These are phyloP conservation scores for Botrytis fabae DNA, from an alignment of 2,329 filamentous ascomycete species.

Conservation along the genomic window DNA sequence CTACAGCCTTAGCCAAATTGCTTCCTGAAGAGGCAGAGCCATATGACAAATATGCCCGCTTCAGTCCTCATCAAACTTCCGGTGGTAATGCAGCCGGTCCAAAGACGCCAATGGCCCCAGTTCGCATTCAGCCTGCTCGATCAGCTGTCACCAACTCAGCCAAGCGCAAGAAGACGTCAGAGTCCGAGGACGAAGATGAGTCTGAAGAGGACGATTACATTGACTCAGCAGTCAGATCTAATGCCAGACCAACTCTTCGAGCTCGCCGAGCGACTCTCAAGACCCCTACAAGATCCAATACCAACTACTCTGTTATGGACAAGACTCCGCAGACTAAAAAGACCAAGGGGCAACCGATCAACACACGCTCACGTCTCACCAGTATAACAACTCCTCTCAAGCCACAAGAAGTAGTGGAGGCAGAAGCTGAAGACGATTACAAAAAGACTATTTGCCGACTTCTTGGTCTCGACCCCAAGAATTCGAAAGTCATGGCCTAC, in stretches of 20 bases:
- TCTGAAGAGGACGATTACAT: constrained; percentile 22
- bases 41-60: not conserved
- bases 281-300: constrained; percentile 9
- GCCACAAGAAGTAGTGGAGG: not conserved
- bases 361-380: not conserved
- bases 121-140: not conserved
- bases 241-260: not conserved
- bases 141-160: not conserved
- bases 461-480: constrained; percentile 15
- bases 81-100: not conserved
- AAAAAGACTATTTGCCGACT: constrained; percentile 23
- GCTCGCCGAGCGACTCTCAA: not conserved
- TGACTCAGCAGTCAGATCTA: constrained; percentile 9
- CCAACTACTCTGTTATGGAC: not conserved
- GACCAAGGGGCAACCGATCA: not conserved
- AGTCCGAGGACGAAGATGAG: constrained; percentile 19
- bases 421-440: constrained; percentile 1
- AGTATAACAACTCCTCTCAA: not conserved
- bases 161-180: constrained; percentile 8
- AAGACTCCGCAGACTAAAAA: constrained; percentile 1
- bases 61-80: too few species aligned
- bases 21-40: not conserved
- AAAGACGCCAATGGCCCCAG: not conserved
- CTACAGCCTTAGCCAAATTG: not conserved
- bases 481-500: not conserved